Evolutionary conservation across 1,139 yeast genomes (phyloP), one percentile per base, ranked within the genome.

Genomic region (Scheffersomyces cryptocercus): DNA sequence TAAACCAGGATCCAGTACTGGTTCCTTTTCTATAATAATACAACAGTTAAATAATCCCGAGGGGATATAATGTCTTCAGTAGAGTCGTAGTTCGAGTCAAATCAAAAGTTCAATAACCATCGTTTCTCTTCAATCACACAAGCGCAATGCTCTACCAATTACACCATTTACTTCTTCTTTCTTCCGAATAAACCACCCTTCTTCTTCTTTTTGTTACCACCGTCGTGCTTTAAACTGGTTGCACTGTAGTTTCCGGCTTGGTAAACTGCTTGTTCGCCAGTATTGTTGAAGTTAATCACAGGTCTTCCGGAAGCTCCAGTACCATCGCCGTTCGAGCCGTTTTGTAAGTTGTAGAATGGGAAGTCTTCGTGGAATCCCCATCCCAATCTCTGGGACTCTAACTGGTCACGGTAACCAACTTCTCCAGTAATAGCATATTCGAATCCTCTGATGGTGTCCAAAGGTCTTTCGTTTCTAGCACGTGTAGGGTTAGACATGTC

Each of bases 391-490:
- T 78, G 78, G 8, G 91, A 77, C 65, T 91, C 97, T 61, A 89
- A 76, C 58, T 88, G 90, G 47, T 88, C 93, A 43, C 84, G 79
- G 69, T 86, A 85, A 26, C 79, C 65, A 44, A 77, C 71, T 63
- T 91, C 97, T 37, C 97, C 97, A 4, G 96, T 86, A 50, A 93
- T 88, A 29, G 97, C 84, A 61, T 85, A 93, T 70, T 93, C 98
- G 66, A 93, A 93, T 5, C 88, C 79, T 51, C 97, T 75, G 56
- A 93, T 90, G 2, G 99, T 93, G 65, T 95, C 99, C 59, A 93
- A 70, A 3, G 99, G 99, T 54, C 99, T 81, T 70, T 93, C 99
- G 64, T 90, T 90, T 62, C 98, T 79, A 13, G 87, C 68, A 58
- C 99, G 79, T 11, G 97, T 85, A 15, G 99, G 99, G 62, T 93